Base-by-base conservation (phyloP, 2,329 filamentous ascomycete genomes). In the Sclerotinia nivalis region DNA sequence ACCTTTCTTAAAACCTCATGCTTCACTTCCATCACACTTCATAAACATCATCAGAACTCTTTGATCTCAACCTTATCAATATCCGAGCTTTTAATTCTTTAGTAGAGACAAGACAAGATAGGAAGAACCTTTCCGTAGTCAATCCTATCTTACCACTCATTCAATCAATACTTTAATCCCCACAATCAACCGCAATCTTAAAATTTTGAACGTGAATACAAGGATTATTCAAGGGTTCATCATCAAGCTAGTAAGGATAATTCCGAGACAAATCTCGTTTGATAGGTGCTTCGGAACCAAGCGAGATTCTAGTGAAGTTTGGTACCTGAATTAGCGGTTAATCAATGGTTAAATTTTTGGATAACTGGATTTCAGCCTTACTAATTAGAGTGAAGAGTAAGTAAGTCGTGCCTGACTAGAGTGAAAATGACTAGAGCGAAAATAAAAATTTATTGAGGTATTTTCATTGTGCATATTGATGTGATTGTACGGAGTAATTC, bases 181-280 rank as follows among this genome's bases (percentile, higher is more conserved):
- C 47, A 52, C 60, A 64, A 64, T 52, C 60, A 64, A 40, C 60
- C 47, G 47, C 22, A 64, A 64, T 64, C 61, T 64, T 64, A 64
- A 64, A 59, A 15, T 12, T 52, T 64, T 50, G 28, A 64, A 37
- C 45, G 60, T 50, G 45, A 64, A 12, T 22, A 12, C 60, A 25
- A 64, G 60, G 60, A 50, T 64, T 2, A 7, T n/a, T 25, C 58
- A n/a, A 61, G 58, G 58, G 20, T 49, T 22, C 3, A 6, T 6
- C 13, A 43, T 43, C 15, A 43, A 18, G 13, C 40, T 43, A 43
- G 31, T 45, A 40, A 52, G 60, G 43, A 62, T 49, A 10, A 25
- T 59, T 0, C 15, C 22, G 60, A 62, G 43, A 62, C 60, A 50
- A 34, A 34, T 62, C 12, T 34, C 28, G 59, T 62, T 62, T 62